A percentile compares a stretch with the other conserved stretches of the same genome.
These are phyloP conservation scores for Silene uniflora DNA, from an alignment of 148 eudicot species.

Conservation along the genomic window DNA sequence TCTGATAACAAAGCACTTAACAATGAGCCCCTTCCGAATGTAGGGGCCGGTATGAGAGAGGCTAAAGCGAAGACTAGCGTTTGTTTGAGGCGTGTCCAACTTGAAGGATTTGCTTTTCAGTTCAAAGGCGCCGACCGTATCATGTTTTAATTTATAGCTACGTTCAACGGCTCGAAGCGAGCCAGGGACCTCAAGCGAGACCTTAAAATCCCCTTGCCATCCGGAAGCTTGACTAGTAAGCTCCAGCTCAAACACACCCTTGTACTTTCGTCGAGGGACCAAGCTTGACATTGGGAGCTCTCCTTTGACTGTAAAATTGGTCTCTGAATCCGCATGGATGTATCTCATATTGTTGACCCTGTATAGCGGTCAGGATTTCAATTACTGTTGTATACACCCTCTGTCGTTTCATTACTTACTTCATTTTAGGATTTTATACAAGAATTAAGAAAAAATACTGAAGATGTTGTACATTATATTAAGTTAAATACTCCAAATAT, in stretches of 20 bases:
- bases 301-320: not conserved
- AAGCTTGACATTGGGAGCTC: not conserved
- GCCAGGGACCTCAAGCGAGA: not conserved
- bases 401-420: no score
- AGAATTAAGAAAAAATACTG: no score
- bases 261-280: not conserved
- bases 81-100: no score
- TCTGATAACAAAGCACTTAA: no score
- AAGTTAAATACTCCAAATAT: no score
- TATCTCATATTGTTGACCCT: constrained; percentile 1
- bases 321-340: constrained; percentile 7
- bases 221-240: not conserved
- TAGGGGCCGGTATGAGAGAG: no score
- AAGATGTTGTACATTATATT: no score
- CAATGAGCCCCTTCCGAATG: no score
- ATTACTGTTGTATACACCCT: no score
- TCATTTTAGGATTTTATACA: no score
- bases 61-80: no score
- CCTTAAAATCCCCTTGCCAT: not conserved
- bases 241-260: constrained; percentile 6
- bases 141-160: not conserved
- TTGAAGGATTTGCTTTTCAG: not conserved
- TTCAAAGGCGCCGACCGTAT: not conserved
- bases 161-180: not conserved
- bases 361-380: not conserved